A percentile compares a stretch with the other conserved stretches of the same genome.
These are phyloP conservation scores for Candida corydali DNA, from an alignment of 805 yeast genomes.

Conservation along the genomic window DNA sequence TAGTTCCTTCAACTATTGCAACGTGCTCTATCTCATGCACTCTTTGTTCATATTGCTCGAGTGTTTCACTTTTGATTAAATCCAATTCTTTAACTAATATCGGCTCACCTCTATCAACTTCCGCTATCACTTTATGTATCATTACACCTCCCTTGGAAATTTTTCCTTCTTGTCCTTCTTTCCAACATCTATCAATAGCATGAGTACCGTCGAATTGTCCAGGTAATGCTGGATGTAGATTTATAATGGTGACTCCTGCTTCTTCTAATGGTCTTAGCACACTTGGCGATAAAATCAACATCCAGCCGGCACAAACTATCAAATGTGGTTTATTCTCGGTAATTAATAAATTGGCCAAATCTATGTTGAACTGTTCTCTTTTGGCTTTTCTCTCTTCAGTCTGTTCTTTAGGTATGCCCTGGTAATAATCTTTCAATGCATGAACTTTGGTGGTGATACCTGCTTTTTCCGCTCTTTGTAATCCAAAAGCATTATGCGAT, in stretches of 20 bases:
- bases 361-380: slow-evolving; percentile 70
- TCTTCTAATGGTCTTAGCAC: slow-evolving; percentile 64
- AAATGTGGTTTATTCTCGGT: slow-evolving; percentile 63
- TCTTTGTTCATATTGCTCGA: slow-evolving; percentile 76
- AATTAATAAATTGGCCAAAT: slow-evolving; percentile 67
- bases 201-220: slow-evolving; percentile 96
- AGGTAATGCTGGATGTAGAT: slow-evolving; percentile 95
- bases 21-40: slow-evolving; percentile 82
- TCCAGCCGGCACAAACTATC: slow-evolving; percentile 98
- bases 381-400: slow-evolving; percentile 53
- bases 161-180: slow-evolving; percentile 85
- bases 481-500: slow-evolving; percentile 79
- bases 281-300: slow-evolving; percentile 80
- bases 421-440: slow-evolving; percentile 67
- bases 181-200: slow-evolving; percentile 95
- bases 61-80: slow-evolving; percentile 64
- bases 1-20: slow-evolving; percentile 92
- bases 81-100: slow-evolving; percentile 75
- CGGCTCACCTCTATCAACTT: slow-evolving; percentile 93
- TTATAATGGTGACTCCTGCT: slow-evolving; percentile 72
- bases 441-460: slow-evolving; percentile 63
- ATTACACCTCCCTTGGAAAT: slow-evolving; percentile 82
- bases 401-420: slow-evolving; percentile 68
- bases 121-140: slow-evolving; percentile 96
- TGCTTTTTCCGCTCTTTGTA: slow-evolving; percentile 69